Evolutionary conservation across 441 rosid genomes (phyloP), one percentile per base, ranked within the genome.

Genomic region (Adansonia madagascariensis): DNA sequence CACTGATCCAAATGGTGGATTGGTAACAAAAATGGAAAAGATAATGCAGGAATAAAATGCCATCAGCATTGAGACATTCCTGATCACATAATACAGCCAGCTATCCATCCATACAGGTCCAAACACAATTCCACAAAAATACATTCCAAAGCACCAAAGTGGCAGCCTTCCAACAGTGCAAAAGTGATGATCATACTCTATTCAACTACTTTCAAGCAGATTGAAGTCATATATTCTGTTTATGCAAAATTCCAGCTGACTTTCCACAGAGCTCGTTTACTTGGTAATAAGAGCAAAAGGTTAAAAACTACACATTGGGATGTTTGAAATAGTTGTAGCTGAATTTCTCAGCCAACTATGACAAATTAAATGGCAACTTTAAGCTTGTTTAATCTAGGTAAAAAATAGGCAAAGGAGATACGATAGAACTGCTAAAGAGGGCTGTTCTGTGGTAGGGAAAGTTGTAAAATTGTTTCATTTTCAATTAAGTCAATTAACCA

Each of bases 21-120:
- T 41, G 70, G 49, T 1, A 65, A 65, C 43, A n/a, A 65, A 64
- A 43, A 65, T 65, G 46, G 50, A 65, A 41, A 65, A 65, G 71
- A 8, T 18, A 8, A 65, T 64, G 68, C 47, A 35, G 49, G 22
- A 43, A 64, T 3, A 41, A 39, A 39, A 39, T n/a, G 18, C 41
- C 41, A 64, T 64, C 70, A n/a, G 18, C 49, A 41, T 8, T 8
- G 46, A 35, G 20, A 63, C 67, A 63, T 63, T 24, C 46, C 67
- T 63, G 67, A 15, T 35, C 44, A 63, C 44, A 14, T 35, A 63
- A 63, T 14, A 63, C 8, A 11, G 47, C 47, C 17, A 63, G 52
- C 24, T 4, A 17, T 41, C 50, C 70, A 65, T 14, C 15, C 71
- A 43, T 17, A 15, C 50, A 41, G 52, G 31, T 65, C 50, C 71